Evolutionary conservation across 441 rosid species (phyloP).

Genomic region (Adansonia rubrostipa): DNA sequence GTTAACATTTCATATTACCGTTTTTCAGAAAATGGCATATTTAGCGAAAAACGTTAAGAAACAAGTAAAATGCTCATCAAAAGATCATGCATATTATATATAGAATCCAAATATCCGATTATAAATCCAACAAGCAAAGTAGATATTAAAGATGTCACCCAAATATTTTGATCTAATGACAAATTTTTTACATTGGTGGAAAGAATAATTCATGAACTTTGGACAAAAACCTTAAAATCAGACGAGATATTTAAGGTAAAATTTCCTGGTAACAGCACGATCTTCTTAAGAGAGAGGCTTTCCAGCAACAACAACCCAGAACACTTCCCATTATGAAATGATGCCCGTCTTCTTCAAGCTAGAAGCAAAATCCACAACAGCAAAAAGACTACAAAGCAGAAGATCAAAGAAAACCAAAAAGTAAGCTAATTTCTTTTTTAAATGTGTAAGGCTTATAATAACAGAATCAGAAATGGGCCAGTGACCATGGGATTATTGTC

Average conservation of each 20-base stretch:
- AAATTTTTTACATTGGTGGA: not conserved
- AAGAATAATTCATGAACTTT: not conserved
- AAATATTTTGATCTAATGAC: not conserved
- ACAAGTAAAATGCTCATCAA: not conserved
- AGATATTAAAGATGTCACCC: not conserved
- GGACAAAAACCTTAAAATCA: too few relatives aligned
- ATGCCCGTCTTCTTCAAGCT: conserved; percentile 28
- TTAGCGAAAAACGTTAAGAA: not conserved
- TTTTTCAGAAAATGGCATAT: not conserved
- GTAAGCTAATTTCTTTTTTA: not conserved
- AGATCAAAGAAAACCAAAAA: not conserved
- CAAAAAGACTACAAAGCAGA: conserved; percentile 36
- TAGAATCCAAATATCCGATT: not conserved
- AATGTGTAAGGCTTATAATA: not conserved
- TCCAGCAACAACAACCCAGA: not conserved
- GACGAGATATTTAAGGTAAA: not conserved
- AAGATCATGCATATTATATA: not conserved
- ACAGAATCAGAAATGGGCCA: not conserved
- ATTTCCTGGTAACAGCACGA: conserved; percentile 6
- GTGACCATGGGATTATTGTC: conserved; percentile 14
- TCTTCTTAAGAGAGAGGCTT: not conserved
- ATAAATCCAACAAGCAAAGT: conserved; percentile 1
- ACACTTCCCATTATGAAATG: not conserved
- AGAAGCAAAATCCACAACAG: conserved; percentile 41
- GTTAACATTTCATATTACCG: not conserved